These are phyloP conservation scores for Oryza nivara DNA, from an alignment of 176 grass and related monocot genomes.

Conservation along the genomic window DNA sequence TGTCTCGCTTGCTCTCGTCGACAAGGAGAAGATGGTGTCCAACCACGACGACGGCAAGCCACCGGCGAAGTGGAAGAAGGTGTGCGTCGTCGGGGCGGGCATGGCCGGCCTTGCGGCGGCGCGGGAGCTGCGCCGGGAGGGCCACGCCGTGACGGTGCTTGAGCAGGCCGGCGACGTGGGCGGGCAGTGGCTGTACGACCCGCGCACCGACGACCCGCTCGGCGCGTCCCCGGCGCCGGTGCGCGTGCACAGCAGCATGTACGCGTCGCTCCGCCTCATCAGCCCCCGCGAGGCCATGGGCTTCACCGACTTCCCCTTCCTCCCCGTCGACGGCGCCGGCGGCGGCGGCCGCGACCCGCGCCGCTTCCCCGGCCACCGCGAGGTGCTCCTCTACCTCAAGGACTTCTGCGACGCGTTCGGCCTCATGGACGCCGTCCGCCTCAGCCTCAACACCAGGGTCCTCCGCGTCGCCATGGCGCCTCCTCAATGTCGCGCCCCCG, in stretches of 20 bases:
- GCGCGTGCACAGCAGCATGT: conserved; percentile 39
- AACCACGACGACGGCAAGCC: not conserved
- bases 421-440: not conserved
- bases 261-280: conserved; percentile 33
- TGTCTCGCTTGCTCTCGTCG: no score
- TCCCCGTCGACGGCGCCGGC: not conserved
- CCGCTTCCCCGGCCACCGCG: conserved; percentile 38
- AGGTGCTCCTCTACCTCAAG: conserved; percentile 35
- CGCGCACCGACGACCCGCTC: conserved; percentile 9
- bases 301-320: conserved; percentile 41
- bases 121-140: conserved; percentile 39
- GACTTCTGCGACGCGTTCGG: conserved; percentile 37
- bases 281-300: conserved; percentile 9
- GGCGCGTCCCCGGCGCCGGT: not conserved
- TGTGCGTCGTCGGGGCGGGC: conserved; percentile 55
- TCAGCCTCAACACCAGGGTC: conserved; percentile 28
- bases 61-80: not conserved
- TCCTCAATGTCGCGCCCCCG: no score
- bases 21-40: not conserved
- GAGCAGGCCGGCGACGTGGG: conserved; percentile 34
- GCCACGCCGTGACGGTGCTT: conserved; percentile 32
- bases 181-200: conserved; percentile 46
- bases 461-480: conserved; percentile 19
- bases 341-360: conserved; percentile 6
- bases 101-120: conserved; percentile 42